Evolutionary conservation across 2,329 filamentous ascomycete species (phyloP), one percentile per base, ranked within the genome.

Genomic region (Fusarium succisae): DNA sequence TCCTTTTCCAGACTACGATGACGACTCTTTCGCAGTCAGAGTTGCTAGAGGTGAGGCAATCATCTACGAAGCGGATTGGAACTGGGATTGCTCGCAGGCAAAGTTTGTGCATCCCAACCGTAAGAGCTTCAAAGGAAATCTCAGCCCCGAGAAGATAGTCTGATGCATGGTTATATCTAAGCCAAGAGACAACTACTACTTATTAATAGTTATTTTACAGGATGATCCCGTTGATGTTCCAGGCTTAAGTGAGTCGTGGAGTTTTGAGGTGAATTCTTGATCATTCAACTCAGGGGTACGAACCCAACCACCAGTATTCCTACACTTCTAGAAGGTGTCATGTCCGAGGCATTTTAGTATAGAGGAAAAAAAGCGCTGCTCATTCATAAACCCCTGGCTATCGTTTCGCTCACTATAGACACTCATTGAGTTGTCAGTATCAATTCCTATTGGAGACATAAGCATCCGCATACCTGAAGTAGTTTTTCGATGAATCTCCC

Each of bases 121-220:
- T 20, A 68, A 67, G 30, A 41, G 10, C 15, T 72, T 64, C 17
- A 45, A 37, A 11, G 47, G 48, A 11, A 72, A 72, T 9, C 18
- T 24, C 10, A 54, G 26, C 13, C 69, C 63, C 4, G 53, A 59
- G 39, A 44, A 72, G 10, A 69, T 72, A 57, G 63, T 72, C n/a
- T 69, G 39, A 72, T 28, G 20, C 13, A 28, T 12, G 28, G 5
- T 37, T 39, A 26, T 35, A 12, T 18, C 8, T 17, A 38, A 44
- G 37, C 14, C 2, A 24, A 38, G 18, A 32, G 20, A 38, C 13
- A 60, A 26, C 24, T n/a, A 32, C 28, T 38, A 13, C 38, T n/a
- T 15, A 20, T 20, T 22, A n/a, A 14, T 8, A 26, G 17, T 22
- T 18, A 20, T 28, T 26, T 12, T 5, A 37, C 3, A 12, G 26